Evolutionary conservation across 2,329 filamentous ascomycete genomes (phyloP), one percentile per base, ranked within the genome.

Genomic region (Dactylella cylindrospora): DNA sequence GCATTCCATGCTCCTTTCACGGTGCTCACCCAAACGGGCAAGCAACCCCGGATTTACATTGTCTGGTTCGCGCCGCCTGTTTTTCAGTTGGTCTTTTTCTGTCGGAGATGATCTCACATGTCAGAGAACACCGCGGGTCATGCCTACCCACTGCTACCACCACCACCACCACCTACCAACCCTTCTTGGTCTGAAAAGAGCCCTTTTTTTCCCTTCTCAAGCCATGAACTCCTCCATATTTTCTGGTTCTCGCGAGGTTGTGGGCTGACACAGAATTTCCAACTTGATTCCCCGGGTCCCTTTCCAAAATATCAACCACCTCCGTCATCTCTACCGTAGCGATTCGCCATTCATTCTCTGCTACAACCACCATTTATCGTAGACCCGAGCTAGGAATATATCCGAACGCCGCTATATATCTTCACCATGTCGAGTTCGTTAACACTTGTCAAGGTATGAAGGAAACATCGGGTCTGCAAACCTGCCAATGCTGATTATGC

Each of bases 91-190:
- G 41, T 9, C 23, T 46, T 25, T 35, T 33, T 33, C 13, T 43
- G 55, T 53, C 49, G 47, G 54, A 43, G 50, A 62, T 62, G 57
- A 62, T 62, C 57, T 62, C 57, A 62, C 57, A 62, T 62, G 57
- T 49, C 39, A 62, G n/a, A n/a, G n/a, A 62, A 62, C 45, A 31
- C 57, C 57, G 57, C 57, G 41, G 46, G 46, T 45, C n/a, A n/a
- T n/a, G n/a, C n/a, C n/a, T n/a, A n/a, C n/a, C n/a, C n/a, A n/a
- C n/a, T n/a, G n/a, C n/a, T n/a, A n/a, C n/a, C n/a, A n/a, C n/a
- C 41, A 52, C 46, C 46, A 38, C 53, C 46, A 43, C 25, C 32
- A 57, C 35, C 43, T 25, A 39, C 19, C 43, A 50, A 45, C 54
- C 57, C 50, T 53, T 62, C 57, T 54, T 62, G 57, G 49, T 49